Evolutionary conservation across 352 stramenopile genomes (phyloP), one percentile per base, ranked within the genome.

Genomic region (Globisporangium spiculum): DNA sequence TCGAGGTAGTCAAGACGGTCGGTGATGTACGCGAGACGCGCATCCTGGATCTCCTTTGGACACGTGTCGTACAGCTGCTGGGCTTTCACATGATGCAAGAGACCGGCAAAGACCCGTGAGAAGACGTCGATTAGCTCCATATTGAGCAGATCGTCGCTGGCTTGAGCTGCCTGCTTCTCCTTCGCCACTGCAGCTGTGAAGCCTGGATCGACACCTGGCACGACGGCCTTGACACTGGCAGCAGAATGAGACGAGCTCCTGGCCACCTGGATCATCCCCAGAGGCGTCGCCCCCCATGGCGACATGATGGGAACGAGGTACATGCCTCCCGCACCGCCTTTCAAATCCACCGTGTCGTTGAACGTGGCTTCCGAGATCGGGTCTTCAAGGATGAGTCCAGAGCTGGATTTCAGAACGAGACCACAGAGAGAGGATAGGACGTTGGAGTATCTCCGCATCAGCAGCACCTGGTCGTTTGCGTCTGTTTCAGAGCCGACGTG

Each of bases 311-410:
- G 74, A 1, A 70, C 73, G 8, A 94, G 67, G 54, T 91, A 91
- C 57, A 92, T 58, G 0, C 83, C 86, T 48, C 79, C 69, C 27
- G 80, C 79, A 0, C 82, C 82, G 2, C 83, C 83, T 24, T 73
- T 71, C 27, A 92, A 76, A 58, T 93, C 86, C 3, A 90, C 81
- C 0, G 81, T 91, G 58, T 91, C 83, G 44, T 93, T 93, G 69
- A 87, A 93, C 3, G 66, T 76, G 24, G 82, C 70, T 59, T 92
- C 74, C 0, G 77, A 76, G 9, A 76, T 71, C 3, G 84, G 82
- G 32, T 91, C 76, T 0, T 75, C 41, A 3, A 87, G 53, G 3
- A 86, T 81, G 12, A 73, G 36, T 1, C 74, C 73, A 0, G 67
- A 30, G 20, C 26, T 41, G 1, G 46, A 14, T 27, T 68, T 58